Evolutionary conservation across 73 alveolate genomes (phyloP).

Genomic region (Uronychia setigera): DNA sequence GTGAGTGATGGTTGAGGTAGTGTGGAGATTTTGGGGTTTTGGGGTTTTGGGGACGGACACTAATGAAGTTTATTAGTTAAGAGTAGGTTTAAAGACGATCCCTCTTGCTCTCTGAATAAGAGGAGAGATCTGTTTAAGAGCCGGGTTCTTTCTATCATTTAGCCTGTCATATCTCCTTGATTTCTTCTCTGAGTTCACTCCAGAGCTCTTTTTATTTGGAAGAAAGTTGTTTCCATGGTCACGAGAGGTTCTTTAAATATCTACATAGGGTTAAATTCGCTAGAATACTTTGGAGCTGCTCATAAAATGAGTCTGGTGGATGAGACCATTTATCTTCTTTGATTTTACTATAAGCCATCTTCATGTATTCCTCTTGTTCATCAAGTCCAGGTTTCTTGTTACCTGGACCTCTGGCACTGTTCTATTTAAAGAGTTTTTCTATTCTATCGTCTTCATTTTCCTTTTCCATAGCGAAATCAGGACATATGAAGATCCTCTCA

Average conservation of each 20-base stretch:
- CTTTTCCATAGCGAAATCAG: background rate
- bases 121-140: background rate
- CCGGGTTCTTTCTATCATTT: background rate
- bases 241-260: background rate
- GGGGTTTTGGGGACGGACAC: too few relatives aligned
- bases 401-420: background rate
- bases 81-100: background rate
- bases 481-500: constrained; percentile 7
- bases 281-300: background rate
- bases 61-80: background rate
- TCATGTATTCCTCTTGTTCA: background rate
- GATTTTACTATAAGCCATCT: background rate
- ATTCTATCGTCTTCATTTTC: constrained; percentile 13
- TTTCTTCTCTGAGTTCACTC: background rate
- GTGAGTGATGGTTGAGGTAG: too few relatives aligned
- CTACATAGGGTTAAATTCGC: background rate
- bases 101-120: background rate
- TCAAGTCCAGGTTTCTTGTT: background rate
- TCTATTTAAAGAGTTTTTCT: background rate
- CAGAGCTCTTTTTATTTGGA: background rate
- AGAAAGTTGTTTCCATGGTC: background rate
- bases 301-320: background rate
- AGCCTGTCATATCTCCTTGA: background rate
- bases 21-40: too few relatives aligned
- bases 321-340: background rate